Evolutionary conservation across 2,329 filamentous ascomycete species (phyloP).

Genomic region (Teratosphaeria pseudoeucalypti): DNA sequence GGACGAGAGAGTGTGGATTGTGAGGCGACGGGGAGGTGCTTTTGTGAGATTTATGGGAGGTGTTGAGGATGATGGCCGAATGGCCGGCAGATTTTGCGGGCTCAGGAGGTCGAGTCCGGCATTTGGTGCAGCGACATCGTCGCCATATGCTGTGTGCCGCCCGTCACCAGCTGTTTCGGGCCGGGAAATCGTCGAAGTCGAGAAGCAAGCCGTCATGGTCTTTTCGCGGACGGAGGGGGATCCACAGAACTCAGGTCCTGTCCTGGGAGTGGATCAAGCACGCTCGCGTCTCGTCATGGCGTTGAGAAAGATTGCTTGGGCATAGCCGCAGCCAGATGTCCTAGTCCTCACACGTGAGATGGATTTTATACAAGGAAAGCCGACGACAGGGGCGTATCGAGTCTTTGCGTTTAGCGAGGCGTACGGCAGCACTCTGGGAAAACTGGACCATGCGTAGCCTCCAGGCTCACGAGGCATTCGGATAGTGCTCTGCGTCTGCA

Average conservation of each 20-base stretch:
- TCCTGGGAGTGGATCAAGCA: too few species aligned
- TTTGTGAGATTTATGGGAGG: constrained; percentile 22
- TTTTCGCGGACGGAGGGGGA: not conserved
- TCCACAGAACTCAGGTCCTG: not conserved
- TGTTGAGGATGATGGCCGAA: not conserved
- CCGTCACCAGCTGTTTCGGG: not conserved
- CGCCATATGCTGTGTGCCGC: not conserved
- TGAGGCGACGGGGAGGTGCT: constrained; percentile 15
- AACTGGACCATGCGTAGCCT: too few species aligned
- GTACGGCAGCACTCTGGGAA: too few species aligned
- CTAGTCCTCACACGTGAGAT: too few species aligned
- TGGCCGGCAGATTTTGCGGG: not conserved
- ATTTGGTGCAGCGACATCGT: not conserved
- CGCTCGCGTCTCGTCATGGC: too few species aligned
- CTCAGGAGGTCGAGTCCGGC: not conserved
- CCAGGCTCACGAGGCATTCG: too few species aligned
- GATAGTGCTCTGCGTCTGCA: too few species aligned
- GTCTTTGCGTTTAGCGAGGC: too few species aligned
- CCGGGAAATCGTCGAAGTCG: not conserved
- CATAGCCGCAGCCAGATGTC: too few species aligned
- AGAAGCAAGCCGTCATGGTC: not conserved
- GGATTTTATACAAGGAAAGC: too few species aligned
- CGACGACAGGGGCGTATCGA: too few species aligned
- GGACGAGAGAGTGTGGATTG: constrained; percentile 20
- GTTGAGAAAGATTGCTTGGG: too few species aligned